Evolutionary conservation across 352 stramenopile species (phyloP).

Genomic region (Globisporangium acanthophoron): DNA sequence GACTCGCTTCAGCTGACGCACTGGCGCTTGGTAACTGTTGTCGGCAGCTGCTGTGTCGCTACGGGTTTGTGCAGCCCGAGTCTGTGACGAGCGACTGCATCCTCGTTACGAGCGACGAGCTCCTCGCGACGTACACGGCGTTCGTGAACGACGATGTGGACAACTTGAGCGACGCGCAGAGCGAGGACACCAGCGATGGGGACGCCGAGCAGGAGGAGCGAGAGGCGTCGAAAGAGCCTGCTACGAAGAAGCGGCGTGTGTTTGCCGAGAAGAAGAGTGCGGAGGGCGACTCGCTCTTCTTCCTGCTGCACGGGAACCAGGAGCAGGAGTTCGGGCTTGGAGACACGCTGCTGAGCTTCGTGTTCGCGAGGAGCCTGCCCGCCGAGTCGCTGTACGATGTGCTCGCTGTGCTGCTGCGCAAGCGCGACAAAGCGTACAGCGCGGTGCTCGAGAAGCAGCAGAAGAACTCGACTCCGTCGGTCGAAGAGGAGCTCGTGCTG

Average conservation of each 20-base stretch:
- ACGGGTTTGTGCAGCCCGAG: conserved; percentile 55
- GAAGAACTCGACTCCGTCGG: not conserved
- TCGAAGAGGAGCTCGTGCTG: conserved; percentile 8
- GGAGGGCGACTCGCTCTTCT: conserved; percentile 32
- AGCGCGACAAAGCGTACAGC: conserved; percentile 65
- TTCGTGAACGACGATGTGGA: conserved; percentile 30
- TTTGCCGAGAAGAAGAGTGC: conserved; percentile 14
- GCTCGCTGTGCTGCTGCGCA: conserved; percentile 47
- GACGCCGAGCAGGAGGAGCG: conserved; percentile 16
- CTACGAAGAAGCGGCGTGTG: conserved; percentile 37
- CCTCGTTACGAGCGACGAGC: conserved; percentile 37
- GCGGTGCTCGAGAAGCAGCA: conserved; percentile 20
- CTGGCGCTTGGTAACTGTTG: too few relatives aligned
- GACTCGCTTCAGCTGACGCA: too few relatives aligned
- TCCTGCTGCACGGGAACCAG: conserved; percentile 45
- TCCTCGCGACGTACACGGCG: conserved; percentile 30
- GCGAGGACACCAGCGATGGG: conserved; percentile 12
- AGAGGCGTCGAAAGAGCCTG: not conserved
- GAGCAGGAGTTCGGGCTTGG: conserved; percentile 51
- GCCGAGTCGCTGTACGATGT: conserved; percentile 64
- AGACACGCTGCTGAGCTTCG: conserved; percentile 58
- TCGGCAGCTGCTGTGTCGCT: conserved; percentile 53
- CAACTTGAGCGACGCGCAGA: conserved; percentile 17
- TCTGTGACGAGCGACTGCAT: conserved; percentile 42
- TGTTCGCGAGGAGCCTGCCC: conserved; percentile 44